These are phyloP conservation scores for Phytophthora palmivora DNA, from an alignment of 352 stramenopile genomes.

Conservation along the genomic window DNA sequence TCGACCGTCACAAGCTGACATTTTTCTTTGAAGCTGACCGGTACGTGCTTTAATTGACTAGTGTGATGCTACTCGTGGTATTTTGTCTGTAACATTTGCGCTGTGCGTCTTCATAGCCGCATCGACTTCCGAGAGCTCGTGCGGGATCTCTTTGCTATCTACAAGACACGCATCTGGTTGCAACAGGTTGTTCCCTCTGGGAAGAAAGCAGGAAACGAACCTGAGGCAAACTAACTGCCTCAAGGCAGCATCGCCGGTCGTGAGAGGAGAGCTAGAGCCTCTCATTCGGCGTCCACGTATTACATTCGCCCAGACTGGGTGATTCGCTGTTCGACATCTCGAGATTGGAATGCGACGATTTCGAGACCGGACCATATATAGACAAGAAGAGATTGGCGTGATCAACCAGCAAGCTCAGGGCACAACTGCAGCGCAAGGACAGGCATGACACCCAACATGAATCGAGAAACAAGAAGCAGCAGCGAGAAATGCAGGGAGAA, in stretches of 20 bases:
- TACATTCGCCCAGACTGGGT: slow-evolving; percentile 26
- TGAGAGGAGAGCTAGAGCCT: slow-evolving; percentile 25
- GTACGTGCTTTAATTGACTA: slow-evolving; percentile 37
- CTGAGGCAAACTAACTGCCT: slow-evolving; percentile 57
- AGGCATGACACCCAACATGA: slow-evolving; percentile 9
- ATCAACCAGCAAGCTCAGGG: slow-evolving; percentile 14
- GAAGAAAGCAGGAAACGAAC: slow-evolving; percentile 71
- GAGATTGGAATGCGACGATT: slow-evolving; percentile 39
- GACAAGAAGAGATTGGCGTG: slow-evolving; percentile 29
- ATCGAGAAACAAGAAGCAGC: slow-evolving; percentile 36
- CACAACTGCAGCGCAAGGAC: slow-evolving; percentile 18
- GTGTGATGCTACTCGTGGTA: background rate
- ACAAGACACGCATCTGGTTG: slow-evolving; percentile 99
- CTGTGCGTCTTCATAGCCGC: slow-evolving; percentile 51
- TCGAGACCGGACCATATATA: slow-evolving; percentile 35
- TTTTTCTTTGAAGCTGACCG: slow-evolving; percentile 99
- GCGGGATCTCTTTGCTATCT: slow-evolving; percentile 98
- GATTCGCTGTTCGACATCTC: slow-evolving; percentile 22
- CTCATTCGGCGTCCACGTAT: slow-evolving; percentile 19
- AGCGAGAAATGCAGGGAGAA: slow-evolving; percentile 37
- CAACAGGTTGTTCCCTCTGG: slow-evolving; percentile 92
- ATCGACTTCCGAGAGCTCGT: slow-evolving; percentile 99
- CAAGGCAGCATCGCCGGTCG: slow-evolving; percentile 5
- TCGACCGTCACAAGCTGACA: slow-evolving; percentile 98
- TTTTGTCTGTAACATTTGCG: slow-evolving; percentile 7